A percentile compares a stretch with the other conserved stretches of the same genome.
phyloP scores from a whole-genome alignment of 1,139 yeast species.

The Lodderomyces theae region DNA sequence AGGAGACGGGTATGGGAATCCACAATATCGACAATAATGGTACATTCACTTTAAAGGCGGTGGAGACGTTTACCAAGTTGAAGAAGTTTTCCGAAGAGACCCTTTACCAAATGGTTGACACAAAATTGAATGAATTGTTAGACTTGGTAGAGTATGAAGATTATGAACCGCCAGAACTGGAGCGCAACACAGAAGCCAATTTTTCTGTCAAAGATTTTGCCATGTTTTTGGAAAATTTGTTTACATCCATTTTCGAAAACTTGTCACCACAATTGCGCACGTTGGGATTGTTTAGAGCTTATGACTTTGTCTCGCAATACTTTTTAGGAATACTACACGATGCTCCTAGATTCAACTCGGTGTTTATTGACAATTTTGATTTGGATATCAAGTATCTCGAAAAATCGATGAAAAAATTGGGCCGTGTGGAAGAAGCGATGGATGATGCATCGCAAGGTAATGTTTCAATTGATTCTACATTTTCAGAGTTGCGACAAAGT shows the following conservation, averaged over 20 bases:
- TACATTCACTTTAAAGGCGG: conserved; percentile 40
- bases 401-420: conserved; percentile 34
- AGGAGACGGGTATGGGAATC: conserved; percentile 56
- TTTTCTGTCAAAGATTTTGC: conserved; percentile 81
- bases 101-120: conserved; percentile 76
- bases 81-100: conserved; percentile 77
- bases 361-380: conserved; percentile 44
- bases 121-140: conserved; percentile 72
- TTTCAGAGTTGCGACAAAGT: conserved; percentile 45
- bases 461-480: conserved; percentile 45
- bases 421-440: background rate
- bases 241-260: conserved; percentile 81
- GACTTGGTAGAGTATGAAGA: conserved; percentile 88
- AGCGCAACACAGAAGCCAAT: conserved; percentile 58
- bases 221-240: conserved; percentile 80
- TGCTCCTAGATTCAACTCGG: conserved; percentile 39
- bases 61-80: conserved; percentile 54
- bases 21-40: conserved; percentile 40
- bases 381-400: conserved; percentile 43
- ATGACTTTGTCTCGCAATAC: conserved; percentile 77
- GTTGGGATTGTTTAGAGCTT: conserved; percentile 77
- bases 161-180: conserved; percentile 45
- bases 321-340: conserved; percentile 60
- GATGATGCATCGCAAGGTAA: conserved; percentile 29
- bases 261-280: conserved; percentile 78